phyloP scores from a whole-genome alignment of 1,284 basidiomycete species.

The Trametes sp. region DNA sequence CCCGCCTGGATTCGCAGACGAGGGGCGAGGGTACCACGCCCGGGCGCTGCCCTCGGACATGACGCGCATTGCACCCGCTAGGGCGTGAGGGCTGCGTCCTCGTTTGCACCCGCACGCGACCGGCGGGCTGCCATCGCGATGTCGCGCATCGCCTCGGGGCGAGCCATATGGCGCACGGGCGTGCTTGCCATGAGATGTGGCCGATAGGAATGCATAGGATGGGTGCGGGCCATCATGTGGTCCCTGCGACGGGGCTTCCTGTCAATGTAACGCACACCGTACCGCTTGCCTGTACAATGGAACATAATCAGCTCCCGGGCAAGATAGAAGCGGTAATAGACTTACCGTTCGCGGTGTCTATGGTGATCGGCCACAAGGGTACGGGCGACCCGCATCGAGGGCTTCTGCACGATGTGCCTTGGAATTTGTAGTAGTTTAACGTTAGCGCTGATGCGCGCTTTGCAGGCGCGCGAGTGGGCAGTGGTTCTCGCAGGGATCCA shows the following conservation, averaged over 20 bases:
- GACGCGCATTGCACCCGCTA: constrained; percentile 68
- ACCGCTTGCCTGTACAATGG: constrained; percentile 59
- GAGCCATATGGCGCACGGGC: constrained; percentile 42
- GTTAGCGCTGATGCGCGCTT: constrained; percentile 70
- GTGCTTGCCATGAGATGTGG: constrained; percentile 72
- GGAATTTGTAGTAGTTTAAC: too few relatives aligned
- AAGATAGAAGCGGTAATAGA: background rate
- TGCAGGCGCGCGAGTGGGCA: constrained; percentile 67
- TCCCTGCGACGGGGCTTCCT: constrained; percentile 26
- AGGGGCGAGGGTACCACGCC: constrained; percentile 52
- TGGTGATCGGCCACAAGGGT: constrained; percentile 68
- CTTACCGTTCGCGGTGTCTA: constrained; percentile 58
- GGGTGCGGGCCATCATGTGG: constrained; percentile 75
- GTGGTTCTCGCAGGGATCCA: constrained; percentile 66
- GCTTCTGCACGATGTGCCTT: constrained; percentile 60
- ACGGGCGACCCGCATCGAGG: constrained; percentile 66
- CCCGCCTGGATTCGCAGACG: background rate
- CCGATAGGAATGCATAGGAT: constrained; percentile 73
- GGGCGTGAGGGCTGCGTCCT: constrained; percentile 63
- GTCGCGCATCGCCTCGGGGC: constrained; percentile 3
- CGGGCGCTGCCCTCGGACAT: constrained; percentile 65
- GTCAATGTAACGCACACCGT: background rate
- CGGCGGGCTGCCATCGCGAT: constrained; percentile 52
- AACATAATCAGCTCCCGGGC: background rate
- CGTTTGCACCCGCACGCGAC: constrained; percentile 60